Conservation (phyloP, 108 stramenopile species). For the Tribonema minus region DNA sequence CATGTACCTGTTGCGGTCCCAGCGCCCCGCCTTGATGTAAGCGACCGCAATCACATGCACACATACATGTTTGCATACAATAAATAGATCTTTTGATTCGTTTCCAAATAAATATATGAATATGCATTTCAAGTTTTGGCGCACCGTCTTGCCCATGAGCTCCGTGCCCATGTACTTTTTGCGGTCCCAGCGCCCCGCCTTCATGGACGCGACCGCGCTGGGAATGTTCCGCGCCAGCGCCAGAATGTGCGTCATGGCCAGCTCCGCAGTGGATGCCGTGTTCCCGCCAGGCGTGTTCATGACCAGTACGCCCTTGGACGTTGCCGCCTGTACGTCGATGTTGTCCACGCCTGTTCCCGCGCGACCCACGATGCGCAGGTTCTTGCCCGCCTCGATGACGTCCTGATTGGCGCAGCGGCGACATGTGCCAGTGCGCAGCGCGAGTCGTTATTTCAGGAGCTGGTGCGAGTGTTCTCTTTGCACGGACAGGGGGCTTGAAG, state of each 20-base stretch:
- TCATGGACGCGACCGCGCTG: conserved; percentile 48
- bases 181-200: conserved; percentile 54
- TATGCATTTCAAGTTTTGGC: too few relatives aligned
- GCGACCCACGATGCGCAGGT: conserved; percentile 30
- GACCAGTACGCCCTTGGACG: conserved; percentile 49
- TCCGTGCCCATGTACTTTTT: conserved; percentile 54
- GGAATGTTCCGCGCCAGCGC: conserved; percentile 54
- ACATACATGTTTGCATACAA: too few relatives aligned
- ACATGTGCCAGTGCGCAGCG: neutral
- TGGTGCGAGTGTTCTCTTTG: too few relatives aligned
- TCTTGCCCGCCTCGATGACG: conserved; percentile 15
- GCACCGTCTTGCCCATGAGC: conserved; percentile 19
- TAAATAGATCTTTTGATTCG: too few relatives aligned
- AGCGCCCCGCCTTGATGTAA: conserved; percentile 47
- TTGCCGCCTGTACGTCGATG: conserved; percentile 53
- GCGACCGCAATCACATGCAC: too few relatives aligned
- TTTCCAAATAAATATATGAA: too few relatives aligned
- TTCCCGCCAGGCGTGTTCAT: conserved; percentile 58
- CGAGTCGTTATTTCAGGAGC: too few relatives aligned
- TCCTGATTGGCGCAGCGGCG: neutral
- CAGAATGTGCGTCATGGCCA: conserved; percentile 53
- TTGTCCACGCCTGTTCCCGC: conserved; percentile 54
- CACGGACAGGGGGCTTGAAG: too few relatives aligned
- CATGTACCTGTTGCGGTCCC: conserved; percentile 52
- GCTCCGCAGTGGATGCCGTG: conserved; percentile 57